Evolutionary conservation across 1,139 yeast genomes (phyloP).

Genomic region (Kodamaea fungicola): DNA sequence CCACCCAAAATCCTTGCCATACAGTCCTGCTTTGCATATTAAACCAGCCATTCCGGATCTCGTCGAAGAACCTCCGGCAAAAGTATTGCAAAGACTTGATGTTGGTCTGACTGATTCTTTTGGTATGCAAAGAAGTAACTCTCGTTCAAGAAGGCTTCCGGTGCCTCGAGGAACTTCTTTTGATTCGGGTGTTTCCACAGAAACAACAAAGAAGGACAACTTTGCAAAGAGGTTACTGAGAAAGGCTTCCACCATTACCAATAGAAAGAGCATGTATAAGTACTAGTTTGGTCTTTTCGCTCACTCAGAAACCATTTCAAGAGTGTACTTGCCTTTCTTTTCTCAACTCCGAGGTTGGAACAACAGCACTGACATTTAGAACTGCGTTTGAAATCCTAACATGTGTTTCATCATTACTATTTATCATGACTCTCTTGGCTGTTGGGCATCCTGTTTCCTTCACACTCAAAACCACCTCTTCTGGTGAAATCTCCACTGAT

Average conservation of each 20-base stretch:
- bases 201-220: conserved; percentile 18
- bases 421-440: too few relatives aligned
- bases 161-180: conserved; percentile 12
- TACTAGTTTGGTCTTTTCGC: too few relatives aligned
- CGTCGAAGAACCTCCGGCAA: conserved; percentile 1
- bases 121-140: conserved; percentile 7
- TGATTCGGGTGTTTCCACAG: conserved; percentile 12
- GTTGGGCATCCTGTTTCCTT: too few relatives aligned
- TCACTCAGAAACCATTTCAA: too few relatives aligned
- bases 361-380: too few relatives aligned
- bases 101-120: conserved; percentile 5
- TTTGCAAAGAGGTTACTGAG: conserved; percentile 29
- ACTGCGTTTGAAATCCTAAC: too few relatives aligned
- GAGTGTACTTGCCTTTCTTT: too few relatives aligned
- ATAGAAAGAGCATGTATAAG: conserved; percentile 13
- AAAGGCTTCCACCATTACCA: conserved; percentile 30
- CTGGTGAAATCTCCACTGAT: too few relatives aligned
- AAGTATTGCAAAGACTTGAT: conserved; percentile 3
- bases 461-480: too few relatives aligned
- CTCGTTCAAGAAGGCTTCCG: conserved; percentile 9
- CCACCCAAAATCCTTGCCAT: conserved; percentile 49
- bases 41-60: conserved; percentile 8
- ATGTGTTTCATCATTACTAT: too few relatives aligned
- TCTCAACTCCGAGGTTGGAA: too few relatives aligned
- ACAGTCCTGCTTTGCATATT: conserved; percentile 61